Conservation (phyloP, 106 monocot species). For the Posidonia australis region DNA sequence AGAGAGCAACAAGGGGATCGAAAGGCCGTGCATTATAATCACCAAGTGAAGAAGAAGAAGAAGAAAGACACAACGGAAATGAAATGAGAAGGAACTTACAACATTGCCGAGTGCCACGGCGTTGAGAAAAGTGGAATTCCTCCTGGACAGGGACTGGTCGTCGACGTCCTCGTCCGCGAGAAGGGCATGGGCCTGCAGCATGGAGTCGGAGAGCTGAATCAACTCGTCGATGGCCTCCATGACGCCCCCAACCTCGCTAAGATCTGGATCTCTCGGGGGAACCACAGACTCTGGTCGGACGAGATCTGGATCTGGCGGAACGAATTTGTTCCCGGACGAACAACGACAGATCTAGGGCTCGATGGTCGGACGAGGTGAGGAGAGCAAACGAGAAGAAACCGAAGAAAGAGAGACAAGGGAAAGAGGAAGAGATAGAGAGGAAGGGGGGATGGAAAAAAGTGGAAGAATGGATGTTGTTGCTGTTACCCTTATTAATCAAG, state of each 20-base stretch:
- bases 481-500: too few species aligned
- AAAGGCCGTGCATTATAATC: background rate
- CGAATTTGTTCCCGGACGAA: background rate
- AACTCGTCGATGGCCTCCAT: slow-evolving; percentile 84
- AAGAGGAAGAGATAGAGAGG: too few species aligned
- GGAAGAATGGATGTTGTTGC: too few species aligned
- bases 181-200: slow-evolving; percentile 63
- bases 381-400: too few species aligned
- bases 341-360: background rate
- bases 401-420: too few species aligned
- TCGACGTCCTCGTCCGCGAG: slow-evolving; percentile 65
- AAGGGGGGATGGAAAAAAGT: too few species aligned
- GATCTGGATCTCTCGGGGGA: background rate
- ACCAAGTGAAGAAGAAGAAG: background rate
- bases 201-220: slow-evolving; percentile 53
- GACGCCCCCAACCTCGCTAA: background rate
- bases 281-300: too few species aligned
- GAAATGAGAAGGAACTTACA: slow-evolving; percentile 20
- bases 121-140: slow-evolving; percentile 57
- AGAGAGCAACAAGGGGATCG: too few species aligned
- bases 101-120: slow-evolving; percentile 63
- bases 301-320: background rate
- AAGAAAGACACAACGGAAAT: background rate
- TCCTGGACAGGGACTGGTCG: slow-evolving; percentile 21
- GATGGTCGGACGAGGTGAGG: background rate